phyloP scores from a whole-genome alignment of 257 asterid genomes.

The Rubia yunnanensis region DNA sequence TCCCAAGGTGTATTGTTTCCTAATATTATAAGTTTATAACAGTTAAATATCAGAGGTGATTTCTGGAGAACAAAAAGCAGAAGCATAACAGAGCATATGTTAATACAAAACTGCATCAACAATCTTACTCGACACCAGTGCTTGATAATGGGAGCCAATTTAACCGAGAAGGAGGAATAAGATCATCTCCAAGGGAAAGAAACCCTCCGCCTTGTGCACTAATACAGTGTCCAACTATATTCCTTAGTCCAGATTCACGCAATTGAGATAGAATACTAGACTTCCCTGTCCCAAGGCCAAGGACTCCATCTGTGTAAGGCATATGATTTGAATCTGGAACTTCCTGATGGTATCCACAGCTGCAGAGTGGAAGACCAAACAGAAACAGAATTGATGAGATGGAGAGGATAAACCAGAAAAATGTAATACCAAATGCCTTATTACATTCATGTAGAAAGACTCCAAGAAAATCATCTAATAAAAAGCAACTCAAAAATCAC shows the following conservation, averaged over 20 bases:
- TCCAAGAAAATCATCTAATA: background rate
- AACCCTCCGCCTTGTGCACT: constrained; percentile 73
- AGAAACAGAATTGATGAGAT: constrained; percentile 2
- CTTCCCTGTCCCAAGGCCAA: constrained; percentile 82
- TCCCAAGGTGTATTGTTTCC: constrained; percentile 31
- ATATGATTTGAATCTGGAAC: constrained; percentile 35
- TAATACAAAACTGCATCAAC: background rate
- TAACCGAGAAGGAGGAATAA: constrained; percentile 37
- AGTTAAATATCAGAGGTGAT: background rate
- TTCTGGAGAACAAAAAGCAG: background rate
- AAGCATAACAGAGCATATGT: background rate
- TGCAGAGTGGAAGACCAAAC: constrained; percentile 18
- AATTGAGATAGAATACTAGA: constrained; percentile 67
- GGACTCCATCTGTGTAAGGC: constrained; percentile 79
- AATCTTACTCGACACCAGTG: constrained; percentile 21
- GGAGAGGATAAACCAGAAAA: background rate
- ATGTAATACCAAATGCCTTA: background rate
- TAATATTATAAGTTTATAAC: constrained; percentile 16
- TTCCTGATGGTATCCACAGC: constrained; percentile 91
- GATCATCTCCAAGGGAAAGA: constrained; percentile 79
- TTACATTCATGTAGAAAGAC: background rate
- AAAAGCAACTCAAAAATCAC: background rate
- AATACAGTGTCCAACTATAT: constrained; percentile 78
- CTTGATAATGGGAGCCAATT: constrained; percentile 27
- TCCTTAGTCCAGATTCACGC: constrained; percentile 39